Evolutionary conservation across 176 grass and related monocot species (phyloP).

Genomic region (Phragmites australis): DNA sequence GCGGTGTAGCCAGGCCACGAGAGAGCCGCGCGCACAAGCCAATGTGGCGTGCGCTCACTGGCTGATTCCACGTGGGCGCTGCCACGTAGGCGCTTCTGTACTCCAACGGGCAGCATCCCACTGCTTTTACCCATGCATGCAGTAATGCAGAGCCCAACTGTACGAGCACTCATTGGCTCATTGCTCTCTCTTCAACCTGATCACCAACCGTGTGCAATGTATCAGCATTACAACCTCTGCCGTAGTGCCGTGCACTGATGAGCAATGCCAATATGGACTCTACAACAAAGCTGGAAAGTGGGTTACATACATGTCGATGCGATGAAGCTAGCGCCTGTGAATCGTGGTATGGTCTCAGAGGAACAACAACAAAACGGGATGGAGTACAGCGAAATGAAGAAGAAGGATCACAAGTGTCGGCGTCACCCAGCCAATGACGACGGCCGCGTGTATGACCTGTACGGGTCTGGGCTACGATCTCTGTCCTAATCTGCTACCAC

Average conservation of each 20-base stretch:
- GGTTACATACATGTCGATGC: neutral
- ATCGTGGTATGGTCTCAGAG: too few species aligned
- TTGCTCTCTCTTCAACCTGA: neutral
- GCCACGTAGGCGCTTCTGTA: neutral
- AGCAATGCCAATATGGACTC: neutral
- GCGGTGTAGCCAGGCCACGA: neutral
- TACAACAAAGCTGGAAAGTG: neutral
- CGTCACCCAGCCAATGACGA: neutral
- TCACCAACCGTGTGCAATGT: neutral
- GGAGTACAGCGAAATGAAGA: too few species aligned
- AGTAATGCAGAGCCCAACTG: neutral
- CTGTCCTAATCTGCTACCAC: neutral
- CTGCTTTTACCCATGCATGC: neutral
- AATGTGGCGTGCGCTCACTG: neutral
- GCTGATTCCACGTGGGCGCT: conserved; percentile 15
- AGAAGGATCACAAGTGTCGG: neutral
- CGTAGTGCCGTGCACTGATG: neutral
- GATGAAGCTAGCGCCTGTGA: neutral
- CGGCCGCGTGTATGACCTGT: neutral
- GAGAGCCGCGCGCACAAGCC: neutral
- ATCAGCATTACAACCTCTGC: neutral
- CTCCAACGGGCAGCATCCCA: neutral
- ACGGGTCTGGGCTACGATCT: neutral
- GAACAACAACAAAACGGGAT: too few species aligned
- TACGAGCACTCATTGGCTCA: neutral